These are phyloP conservation scores for Psidium guajava DNA, from an alignment of 345 rosid species.

Conservation along the genomic window DNA sequence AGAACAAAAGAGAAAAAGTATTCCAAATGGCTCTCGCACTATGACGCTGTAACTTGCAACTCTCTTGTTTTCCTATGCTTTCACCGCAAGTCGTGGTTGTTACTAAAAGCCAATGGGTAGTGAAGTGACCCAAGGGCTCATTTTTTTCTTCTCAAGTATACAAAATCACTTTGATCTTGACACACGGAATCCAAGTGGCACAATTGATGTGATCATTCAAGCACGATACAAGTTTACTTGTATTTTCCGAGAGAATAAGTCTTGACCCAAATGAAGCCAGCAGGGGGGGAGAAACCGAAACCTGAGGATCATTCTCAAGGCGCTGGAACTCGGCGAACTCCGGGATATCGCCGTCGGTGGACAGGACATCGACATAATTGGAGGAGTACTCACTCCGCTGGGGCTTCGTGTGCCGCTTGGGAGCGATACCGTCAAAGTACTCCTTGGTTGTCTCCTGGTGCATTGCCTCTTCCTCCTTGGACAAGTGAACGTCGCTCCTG, in stretches of 20 bases:
- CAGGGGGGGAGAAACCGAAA: neutral
- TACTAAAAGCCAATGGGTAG: neutral
- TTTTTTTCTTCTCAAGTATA: neutral
- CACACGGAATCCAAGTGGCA: neutral
- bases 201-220: neutral
- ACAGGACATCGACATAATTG: constrained; percentile 24
- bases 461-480: constrained; percentile 35
- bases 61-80: neutral
- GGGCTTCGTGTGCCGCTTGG: constrained; percentile 55
- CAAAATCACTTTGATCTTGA: neutral
- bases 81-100: neutral
- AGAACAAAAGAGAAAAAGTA: neutral
- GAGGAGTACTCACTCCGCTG: constrained; percentile 47
- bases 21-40: neutral
- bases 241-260: neutral
- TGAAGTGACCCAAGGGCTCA: neutral
- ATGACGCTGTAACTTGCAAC: neutral
- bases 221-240: neutral
- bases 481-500: constrained; percentile 43
- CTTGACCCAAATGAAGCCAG: neutral
- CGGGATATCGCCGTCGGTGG: constrained; percentile 7
- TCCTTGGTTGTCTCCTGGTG: constrained; percentile 24
- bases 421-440: constrained; percentile 36
- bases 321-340: constrained; percentile 36
- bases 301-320: constrained; percentile 35